phyloP scores from a whole-genome alignment of 2,329 filamentous ascomycete species.

The Penicillium sp. region DNA sequence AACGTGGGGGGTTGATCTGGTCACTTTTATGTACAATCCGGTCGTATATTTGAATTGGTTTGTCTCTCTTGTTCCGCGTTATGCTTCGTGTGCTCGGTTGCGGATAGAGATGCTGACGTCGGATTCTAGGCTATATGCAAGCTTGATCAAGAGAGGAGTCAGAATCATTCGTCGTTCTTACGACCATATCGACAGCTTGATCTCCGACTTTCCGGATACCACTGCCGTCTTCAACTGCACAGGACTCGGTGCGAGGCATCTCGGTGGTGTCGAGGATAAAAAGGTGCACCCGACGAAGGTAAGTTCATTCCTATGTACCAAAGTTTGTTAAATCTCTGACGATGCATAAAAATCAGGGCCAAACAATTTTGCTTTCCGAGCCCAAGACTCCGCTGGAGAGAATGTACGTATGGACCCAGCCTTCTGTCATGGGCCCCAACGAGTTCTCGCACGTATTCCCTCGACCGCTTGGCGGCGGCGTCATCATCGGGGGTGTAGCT shows the following conservation, averaged over 20 bases:
- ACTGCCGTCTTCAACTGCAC: slow-evolving; percentile 15
- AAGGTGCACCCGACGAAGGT: slow-evolving; percentile 11
- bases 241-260: slow-evolving; percentile 7
- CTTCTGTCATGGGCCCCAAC: slow-evolving; percentile 4
- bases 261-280: slow-evolving; percentile 9
- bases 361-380: slow-evolving; percentile 10
- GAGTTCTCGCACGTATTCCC: slow-evolving; percentile 14
- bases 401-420: slow-evolving; percentile 12
- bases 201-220: slow-evolving; percentile 11
- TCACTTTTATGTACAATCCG: slow-evolving; percentile 11
- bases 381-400: slow-evolving; percentile 4
- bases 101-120: not conserved
- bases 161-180: slow-evolving; percentile 7
- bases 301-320: not conserved
- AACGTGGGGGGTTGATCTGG: slow-evolving; percentile 11
- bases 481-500: slow-evolving; percentile 13
- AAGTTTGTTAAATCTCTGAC: not conserved
- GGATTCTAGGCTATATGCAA: slow-evolving; percentile 7
- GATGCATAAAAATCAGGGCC: not conserved
- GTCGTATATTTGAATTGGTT: slow-evolving; percentile 12
- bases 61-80: not conserved
- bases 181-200: slow-evolving; percentile 8
- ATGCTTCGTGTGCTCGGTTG: not conserved
- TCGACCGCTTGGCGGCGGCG: slow-evolving; percentile 9
- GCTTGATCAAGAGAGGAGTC: slow-evolving; percentile 8